A percentile compares a stretch with the other conserved stretches of the same genome.
Conservation (phyloP, 208 protist species). For the Angomonas desouzai region DNA sequence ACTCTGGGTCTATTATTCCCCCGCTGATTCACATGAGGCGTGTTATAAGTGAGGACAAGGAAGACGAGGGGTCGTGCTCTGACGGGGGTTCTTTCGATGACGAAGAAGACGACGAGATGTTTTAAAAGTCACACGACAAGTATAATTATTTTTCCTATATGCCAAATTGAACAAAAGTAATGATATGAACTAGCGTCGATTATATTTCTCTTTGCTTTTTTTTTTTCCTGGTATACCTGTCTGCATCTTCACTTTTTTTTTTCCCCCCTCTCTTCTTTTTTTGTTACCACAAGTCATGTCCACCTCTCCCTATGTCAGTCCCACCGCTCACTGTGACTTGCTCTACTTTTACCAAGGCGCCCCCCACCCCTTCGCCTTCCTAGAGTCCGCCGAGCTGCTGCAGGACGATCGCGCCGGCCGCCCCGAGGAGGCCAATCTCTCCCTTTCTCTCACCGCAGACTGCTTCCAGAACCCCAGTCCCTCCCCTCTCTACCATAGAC, state of each 20-base stretch:
- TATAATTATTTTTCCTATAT: too few species aligned
- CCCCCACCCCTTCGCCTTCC: neutral
- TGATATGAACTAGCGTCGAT: too few species aligned
- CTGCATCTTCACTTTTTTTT: conserved; percentile 18
- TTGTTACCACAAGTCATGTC: conserved; percentile 4
- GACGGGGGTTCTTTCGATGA: conserved; percentile 1
- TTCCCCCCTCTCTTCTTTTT: conserved; percentile 16
- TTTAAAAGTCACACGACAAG: neutral
- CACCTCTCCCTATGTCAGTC: neutral
- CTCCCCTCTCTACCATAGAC: neutral
- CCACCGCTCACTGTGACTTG: conserved; percentile 7
- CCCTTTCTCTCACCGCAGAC: neutral
- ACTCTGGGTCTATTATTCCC: conserved; percentile 27
- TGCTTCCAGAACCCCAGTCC: neutral
- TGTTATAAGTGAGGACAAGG: neutral
- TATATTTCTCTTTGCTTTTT: too few species aligned
- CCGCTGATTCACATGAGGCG: conserved; percentile 18
- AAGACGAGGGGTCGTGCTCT: neutral
- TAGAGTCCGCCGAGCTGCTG: neutral
- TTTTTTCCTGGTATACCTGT: too few species aligned
- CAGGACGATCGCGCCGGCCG: neutral
- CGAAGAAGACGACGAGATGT: neutral
- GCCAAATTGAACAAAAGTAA: conserved; percentile 1
- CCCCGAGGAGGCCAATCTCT: neutral
- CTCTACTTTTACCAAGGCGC: neutral